Base-by-base conservation (phyloP, 495 filamentous ascomycete species). In the Echria macrotheca region DNA sequence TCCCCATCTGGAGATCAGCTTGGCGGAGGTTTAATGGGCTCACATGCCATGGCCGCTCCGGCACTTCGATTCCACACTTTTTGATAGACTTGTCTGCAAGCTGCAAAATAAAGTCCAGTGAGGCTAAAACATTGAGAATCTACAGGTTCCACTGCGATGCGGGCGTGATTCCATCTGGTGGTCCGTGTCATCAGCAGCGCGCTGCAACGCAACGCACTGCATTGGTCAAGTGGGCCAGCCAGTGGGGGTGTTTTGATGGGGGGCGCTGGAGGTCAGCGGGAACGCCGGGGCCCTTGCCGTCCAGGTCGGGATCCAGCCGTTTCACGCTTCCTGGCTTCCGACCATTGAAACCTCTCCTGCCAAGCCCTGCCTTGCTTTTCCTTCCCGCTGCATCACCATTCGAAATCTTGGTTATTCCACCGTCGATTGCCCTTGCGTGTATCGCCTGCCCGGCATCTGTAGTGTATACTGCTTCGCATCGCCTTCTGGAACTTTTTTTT, bases 351-450 rank as follows among this genome's bases (percentile, higher is more conserved):
- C 37, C 47, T 42, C 33, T 39, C 47, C 47, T 46, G 47, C 47
- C 47, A 49, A 49, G 47, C 36, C 38, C 38, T 50, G 19, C 48
- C 38, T 43, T 50, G 48, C 39, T 50, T 50, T 50, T 21, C 29
- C 36, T n/a, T 50, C 47, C 24, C 18, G 25, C 36, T 31, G 25
- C 47, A 43, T 33, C 47, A 43, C 19, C 29, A 12, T 35, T 33
- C 19, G 24, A 15, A 28, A 40, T 41, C 47, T 42, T 43, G 47
- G 26, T 18, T 50, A 33, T 48, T 21, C 35, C 46, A 29, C 21
- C 22, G 41, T 11, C 43, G 28, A 21, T 26, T 26, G 42, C 26
- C 14, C 17, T 9, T 32, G n/a, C n/a, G 44, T 46, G 31, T 46
- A 23, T 33, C 18, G 44, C 18, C 19, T 46, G 18, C 29, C 25